Evolutionary conservation across 352 stramenopile genomes (phyloP).

Genomic region (Phytopythium cucurbitacearum): DNA sequence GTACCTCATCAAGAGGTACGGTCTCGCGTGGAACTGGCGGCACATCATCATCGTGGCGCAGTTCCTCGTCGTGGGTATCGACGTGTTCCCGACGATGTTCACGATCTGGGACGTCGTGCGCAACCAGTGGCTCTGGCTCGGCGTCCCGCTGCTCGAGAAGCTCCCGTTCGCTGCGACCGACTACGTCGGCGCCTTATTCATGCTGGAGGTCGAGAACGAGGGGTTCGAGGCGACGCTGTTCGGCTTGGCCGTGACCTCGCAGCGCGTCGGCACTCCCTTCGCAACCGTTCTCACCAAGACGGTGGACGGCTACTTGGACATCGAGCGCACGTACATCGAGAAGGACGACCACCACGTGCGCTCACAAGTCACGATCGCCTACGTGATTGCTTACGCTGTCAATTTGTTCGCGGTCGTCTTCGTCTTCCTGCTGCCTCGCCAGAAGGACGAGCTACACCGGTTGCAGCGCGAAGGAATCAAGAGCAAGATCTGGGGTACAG

Average conservation of each 20-base stretch:
- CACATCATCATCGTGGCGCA: conserved; percentile 13
- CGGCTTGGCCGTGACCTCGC: conserved; percentile 23
- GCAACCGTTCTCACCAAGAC: conserved; percentile 37
- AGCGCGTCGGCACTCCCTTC: conserved; percentile 27
- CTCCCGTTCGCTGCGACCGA: conserved; percentile 21
- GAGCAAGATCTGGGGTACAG: conserved; percentile 20
- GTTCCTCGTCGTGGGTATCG: conserved; percentile 19
- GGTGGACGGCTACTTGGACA: conserved; percentile 11
- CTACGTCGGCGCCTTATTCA: conserved; percentile 27
- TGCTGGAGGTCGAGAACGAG: conserved; percentile 28
- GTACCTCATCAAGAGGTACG: conserved; percentile 25
- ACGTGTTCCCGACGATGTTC: conserved; percentile 22
- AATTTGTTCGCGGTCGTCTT: conserved; percentile 34
- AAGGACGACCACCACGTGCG: conserved; percentile 23
- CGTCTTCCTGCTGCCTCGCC: conserved; percentile 30
- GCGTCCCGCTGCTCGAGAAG: conserved; percentile 33
- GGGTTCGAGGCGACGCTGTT: conserved; percentile 40
- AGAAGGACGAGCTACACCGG: conserved; percentile 40
- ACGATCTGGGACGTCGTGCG: conserved; percentile 38
- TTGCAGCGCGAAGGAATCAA: conserved; percentile 24
- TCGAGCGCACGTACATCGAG: conserved; percentile 23
- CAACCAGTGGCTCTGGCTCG: conserved; percentile 48
- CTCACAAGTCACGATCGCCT: conserved; percentile 31
- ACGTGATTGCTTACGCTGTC: conserved; percentile 37
- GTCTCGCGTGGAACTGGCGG: conserved; percentile 36